Percentiles rank a stretch among this genome's conserved stretches.
phyloP scores from a whole-genome alignment of 1,139 yeast species.

The Fermentozyma sake region DNA sequence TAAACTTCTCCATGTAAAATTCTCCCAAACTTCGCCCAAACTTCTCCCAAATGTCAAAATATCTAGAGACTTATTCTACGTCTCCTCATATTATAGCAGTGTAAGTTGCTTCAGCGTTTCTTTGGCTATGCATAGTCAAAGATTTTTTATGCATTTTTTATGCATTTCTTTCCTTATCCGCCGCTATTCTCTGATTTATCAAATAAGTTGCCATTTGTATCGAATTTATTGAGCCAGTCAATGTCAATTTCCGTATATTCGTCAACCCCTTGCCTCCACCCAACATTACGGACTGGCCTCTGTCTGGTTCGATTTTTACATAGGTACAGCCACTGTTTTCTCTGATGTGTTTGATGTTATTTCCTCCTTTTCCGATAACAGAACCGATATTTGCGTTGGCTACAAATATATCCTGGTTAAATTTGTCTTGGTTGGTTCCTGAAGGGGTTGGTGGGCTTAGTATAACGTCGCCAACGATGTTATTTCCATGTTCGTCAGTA shows the following conservation, averaged over 20 bases:
- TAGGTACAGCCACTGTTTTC: conserved; percentile 70
- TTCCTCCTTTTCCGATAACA: conserved; percentile 84
- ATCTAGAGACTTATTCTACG: too few species aligned
- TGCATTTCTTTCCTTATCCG: conserved; percentile 51
- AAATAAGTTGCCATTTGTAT: conserved; percentile 75
- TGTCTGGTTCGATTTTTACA: conserved; percentile 61
- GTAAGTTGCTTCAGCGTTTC: too few species aligned
- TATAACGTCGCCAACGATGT: conserved; percentile 42
- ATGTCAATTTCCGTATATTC: conserved; percentile 61
- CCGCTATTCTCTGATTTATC: conserved; percentile 71
- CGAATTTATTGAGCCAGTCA: conserved; percentile 66
- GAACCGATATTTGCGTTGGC: conserved; percentile 80
- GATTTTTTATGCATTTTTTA: too few species aligned
- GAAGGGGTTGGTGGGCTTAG: conserved; percentile 36
- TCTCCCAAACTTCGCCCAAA: too few species aligned
- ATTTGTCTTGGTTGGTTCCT: conserved; percentile 40
- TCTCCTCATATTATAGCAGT: too few species aligned
- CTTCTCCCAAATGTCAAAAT: too few species aligned
- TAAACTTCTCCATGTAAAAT: too few species aligned
- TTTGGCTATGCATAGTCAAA: too few species aligned
- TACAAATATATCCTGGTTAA: conserved; percentile 66
- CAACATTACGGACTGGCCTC: conserved; percentile 41
- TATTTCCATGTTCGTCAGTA: conserved; percentile 46
- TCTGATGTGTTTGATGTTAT: conserved; percentile 74
- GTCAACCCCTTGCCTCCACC: conserved; percentile 56